Conservation (phyloP, 352 stramenopile species). For the Salisapilia sapeloensis region DNA sequence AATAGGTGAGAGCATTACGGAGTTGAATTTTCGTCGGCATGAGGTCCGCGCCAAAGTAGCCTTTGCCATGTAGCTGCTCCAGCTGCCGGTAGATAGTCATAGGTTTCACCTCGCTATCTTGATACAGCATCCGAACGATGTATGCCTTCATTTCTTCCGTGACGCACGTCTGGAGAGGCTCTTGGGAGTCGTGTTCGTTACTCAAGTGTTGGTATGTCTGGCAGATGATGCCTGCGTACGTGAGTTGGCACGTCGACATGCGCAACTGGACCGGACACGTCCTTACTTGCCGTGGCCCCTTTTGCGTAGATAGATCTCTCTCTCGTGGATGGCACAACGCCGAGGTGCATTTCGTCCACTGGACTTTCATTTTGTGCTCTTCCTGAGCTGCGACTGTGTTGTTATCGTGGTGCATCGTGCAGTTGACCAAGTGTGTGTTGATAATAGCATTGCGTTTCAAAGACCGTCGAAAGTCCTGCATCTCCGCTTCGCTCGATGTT, state of each 20-base stretch:
- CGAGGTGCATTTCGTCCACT: constrained; percentile 73
- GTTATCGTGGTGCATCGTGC: constrained; percentile 63
- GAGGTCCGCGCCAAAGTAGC: constrained; percentile 43
- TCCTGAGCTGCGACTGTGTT: constrained; percentile 12
- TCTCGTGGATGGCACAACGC: constrained; percentile 59
- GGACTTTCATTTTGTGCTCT: constrained; percentile 75
- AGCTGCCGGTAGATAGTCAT: constrained; percentile 69
- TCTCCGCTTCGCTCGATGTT: constrained; percentile 46
- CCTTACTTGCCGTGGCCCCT: too few relatives aligned
- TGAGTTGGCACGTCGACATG: constrained; percentile 73
- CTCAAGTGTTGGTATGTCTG: constrained; percentile 65
- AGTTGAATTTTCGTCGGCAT: constrained; percentile 76
- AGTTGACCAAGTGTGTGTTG: constrained; percentile 70
- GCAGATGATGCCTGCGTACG: constrained; percentile 46
- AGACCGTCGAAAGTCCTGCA: constrained; percentile 56
- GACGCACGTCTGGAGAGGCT: constrained; percentile 50
- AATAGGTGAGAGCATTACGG: constrained; percentile 64
- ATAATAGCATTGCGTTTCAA: constrained; percentile 76
- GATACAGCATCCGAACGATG: constrained; percentile 46
- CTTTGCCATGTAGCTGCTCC: constrained; percentile 23
- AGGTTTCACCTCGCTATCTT: constrained; percentile 45
- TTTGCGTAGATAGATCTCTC: constrained; percentile 12
- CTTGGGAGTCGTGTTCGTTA: constrained; percentile 53
- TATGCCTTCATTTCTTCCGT: constrained; percentile 62
- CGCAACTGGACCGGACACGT: constrained; percentile 51